Evolutionary conservation across 23 red algal species (phyloP).

Genomic region (Cyanidium caldarium): DNA sequence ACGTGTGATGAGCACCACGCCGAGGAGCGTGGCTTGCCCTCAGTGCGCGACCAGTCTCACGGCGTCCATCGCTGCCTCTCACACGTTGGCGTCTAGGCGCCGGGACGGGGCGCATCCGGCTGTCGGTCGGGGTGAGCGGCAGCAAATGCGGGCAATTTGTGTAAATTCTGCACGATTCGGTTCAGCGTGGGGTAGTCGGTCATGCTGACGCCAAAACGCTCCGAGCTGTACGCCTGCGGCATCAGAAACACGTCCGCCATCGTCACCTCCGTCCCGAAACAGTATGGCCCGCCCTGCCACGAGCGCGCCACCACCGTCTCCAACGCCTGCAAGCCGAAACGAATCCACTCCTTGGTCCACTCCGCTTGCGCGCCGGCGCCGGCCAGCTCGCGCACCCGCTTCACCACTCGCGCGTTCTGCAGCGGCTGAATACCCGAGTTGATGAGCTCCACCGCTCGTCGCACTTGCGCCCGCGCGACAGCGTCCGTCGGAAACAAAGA

Average conservation of each 20-base stretch:
- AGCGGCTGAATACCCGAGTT: constrained; percentile 26
- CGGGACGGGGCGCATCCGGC: too few species aligned
- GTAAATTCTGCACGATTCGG: constrained; percentile 5
- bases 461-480: constrained; percentile 8
- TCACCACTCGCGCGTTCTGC: constrained; percentile 4
- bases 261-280: constrained; percentile 23
- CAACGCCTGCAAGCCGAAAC: constrained; percentile 6
- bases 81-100: too few species aligned
- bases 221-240: constrained; percentile 13
- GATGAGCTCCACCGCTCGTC: constrained; percentile 12
- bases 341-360: constrained; percentile 12
- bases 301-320: constrained; percentile 11
- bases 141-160: constrained; percentile 20
- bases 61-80: too few species aligned
- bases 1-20: too few species aligned
- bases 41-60: too few species aligned
- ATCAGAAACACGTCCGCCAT: constrained; percentile 26
- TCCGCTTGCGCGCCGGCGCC: constrained; percentile 5
- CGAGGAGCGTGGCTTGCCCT: too few species aligned
- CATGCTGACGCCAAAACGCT: constrained; percentile 18
- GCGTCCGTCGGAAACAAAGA: neutral
- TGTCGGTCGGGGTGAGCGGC: constrained; percentile 23
- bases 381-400: neutral
- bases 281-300: neutral
- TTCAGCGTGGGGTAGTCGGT: constrained; percentile 11